phyloP scores from a whole-genome alignment of 2,329 filamentous ascomycete species.

The Beauveria asiatica region DNA sequence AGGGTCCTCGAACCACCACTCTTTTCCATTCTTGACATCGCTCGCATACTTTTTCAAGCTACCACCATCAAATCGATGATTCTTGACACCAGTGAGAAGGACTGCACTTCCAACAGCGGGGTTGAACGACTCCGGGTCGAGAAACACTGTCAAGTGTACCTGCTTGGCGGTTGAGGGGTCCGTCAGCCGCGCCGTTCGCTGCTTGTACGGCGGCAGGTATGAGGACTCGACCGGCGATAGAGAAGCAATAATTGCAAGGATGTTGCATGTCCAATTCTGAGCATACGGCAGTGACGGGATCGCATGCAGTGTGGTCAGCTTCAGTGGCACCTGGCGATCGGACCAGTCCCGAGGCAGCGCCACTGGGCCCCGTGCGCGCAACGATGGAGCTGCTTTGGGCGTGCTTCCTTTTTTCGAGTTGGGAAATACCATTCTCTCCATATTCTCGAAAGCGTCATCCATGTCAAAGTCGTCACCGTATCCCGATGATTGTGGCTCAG shows the following conservation, averaged over 20 bases:
- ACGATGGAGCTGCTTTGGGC: conserved; percentile 8
- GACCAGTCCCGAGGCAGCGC: conserved; percentile 33
- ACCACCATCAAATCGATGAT: conserved; percentile 44
- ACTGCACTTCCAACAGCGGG: conserved; percentile 41
- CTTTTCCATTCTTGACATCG: conserved; percentile 22
- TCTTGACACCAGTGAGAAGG: conserved; percentile 47
- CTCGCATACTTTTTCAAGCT: conserved; percentile 37
- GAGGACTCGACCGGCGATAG: conserved; percentile 41
- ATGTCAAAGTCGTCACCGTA: conserved; percentile 14
- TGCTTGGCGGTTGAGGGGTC: conserved; percentile 45
- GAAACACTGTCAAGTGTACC: conserved; percentile 45
- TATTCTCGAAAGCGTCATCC: conserved; percentile 29
- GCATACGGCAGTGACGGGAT: conserved; percentile 46
- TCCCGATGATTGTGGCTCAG: neutral
- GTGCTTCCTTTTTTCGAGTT: conserved; percentile 12
- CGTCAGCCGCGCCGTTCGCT: conserved; percentile 42
- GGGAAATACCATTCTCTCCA: conserved; percentile 29
- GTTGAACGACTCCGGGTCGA: conserved; percentile 40
- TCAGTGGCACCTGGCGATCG: conserved; percentile 35
- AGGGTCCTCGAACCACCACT: conserved; percentile 46
- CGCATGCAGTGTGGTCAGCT: conserved; percentile 40
- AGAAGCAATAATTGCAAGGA: conserved; percentile 41
- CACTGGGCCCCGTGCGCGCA: conserved; percentile 18
- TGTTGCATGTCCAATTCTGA: conserved; percentile 50
- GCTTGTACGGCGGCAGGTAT: conserved; percentile 39